These are phyloP conservation scores for Papiliotrema laurentii DNA, from an alignment of 1,284 basidiomycete genomes.

Conservation along the genomic window DNA sequence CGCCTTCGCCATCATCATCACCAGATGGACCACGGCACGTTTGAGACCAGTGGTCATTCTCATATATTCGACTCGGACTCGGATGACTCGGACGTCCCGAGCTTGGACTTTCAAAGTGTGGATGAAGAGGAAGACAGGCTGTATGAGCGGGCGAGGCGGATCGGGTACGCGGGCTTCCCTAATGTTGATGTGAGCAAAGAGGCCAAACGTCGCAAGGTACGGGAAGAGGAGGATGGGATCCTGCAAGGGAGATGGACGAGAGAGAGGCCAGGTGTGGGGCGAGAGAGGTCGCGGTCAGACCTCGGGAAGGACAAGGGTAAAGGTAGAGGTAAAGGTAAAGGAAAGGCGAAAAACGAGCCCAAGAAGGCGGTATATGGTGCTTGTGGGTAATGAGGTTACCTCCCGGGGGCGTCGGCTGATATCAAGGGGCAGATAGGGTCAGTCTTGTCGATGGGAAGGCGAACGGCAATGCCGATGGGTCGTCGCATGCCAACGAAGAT, in stretches of 20 bases:
- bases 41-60: no score
- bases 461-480: constrained; percentile 3
- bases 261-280: constrained; percentile 57
- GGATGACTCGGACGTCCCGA: constrained; percentile 44
- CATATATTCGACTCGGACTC: constrained; percentile 28
- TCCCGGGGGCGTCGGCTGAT: constrained; percentile 4
- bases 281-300: constrained; percentile 7
- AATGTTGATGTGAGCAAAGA: constrained; percentile 72
- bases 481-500: not conserved
- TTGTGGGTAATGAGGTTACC: constrained; percentile 28
- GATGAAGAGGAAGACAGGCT: constrained; percentile 53
- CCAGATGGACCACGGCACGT: constrained; percentile 22
- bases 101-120: constrained; percentile 37
- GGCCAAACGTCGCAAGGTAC: constrained; percentile 27
- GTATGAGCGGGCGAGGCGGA: constrained; percentile 64
- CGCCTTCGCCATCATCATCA: no score
- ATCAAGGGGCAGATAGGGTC: constrained; percentile 29
- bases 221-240: constrained; percentile 47
- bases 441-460: constrained; percentile 4
- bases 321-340: constrained; percentile 20
- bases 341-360: constrained; percentile 16
- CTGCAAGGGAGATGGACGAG: constrained; percentile 54
- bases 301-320: constrained; percentile 8
- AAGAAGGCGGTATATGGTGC: constrained; percentile 40
- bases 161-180: constrained; percentile 91